Conservation (phyloP, 441 rosid genomes). For the Aleurites moluccanus region DNA sequence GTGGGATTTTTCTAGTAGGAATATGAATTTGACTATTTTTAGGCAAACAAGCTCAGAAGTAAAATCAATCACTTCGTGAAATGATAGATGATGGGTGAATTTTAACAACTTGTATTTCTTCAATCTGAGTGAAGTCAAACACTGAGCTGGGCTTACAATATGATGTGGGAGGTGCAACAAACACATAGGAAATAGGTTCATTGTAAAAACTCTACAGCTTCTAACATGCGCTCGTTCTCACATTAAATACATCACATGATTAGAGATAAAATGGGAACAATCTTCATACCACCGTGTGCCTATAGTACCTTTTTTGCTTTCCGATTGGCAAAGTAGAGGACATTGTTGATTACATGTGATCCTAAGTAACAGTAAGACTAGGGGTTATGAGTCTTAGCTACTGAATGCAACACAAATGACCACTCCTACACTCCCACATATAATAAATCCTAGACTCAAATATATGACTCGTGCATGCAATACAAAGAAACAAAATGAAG, state of each 20-base stretch:
- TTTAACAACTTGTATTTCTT: neutral
- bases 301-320: neutral
- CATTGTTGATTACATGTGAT: neutral
- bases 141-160: neutral
- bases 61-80: neutral
- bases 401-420: conserved; percentile 13
- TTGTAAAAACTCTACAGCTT: neutral
- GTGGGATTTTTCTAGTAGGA: too few species aligned
- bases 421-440: neutral
- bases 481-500: neutral
- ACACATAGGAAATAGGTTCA: neutral
- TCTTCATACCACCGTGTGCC: neutral
- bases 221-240: neutral
- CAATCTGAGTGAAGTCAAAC: neutral
- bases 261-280: neutral
- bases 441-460: neutral
- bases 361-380: neutral
- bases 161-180: neutral
- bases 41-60: neutral
- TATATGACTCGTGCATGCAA: neutral
- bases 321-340: neutral
- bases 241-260: neutral
- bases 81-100: neutral
- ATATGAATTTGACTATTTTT: neutral
- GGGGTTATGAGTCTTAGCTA: neutral